Conservation (phyloP, 257 asterid genomes). For the Linderniella brevidens region DNA sequence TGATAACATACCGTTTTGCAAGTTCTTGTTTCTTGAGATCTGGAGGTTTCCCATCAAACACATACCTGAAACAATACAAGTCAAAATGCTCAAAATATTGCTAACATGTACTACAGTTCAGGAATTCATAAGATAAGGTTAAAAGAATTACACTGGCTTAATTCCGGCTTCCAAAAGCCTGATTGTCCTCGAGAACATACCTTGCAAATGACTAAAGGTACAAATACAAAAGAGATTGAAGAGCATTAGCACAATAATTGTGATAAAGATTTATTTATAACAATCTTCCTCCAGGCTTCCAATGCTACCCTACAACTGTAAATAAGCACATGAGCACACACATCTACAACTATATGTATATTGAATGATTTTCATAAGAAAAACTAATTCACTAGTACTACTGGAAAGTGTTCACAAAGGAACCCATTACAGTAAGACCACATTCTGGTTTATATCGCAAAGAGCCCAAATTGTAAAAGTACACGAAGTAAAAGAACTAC, state of each 20-base stretch:
- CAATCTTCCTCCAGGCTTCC: too few species aligned
- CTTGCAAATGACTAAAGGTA: constrained; percentile 70
- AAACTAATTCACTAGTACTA: neutral
- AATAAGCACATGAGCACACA: constrained; percentile 1
- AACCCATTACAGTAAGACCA: too few species aligned
- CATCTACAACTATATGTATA: constrained; percentile 5
- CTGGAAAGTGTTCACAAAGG: too few species aligned
- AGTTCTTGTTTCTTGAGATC: constrained; percentile 92
- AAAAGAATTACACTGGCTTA: constrained; percentile 66
- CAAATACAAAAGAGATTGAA: constrained; percentile 6
- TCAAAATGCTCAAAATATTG: constrained; percentile 6
- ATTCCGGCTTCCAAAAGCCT: constrained; percentile 98
- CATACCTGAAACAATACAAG: constrained; percentile 39
- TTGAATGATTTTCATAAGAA: neutral
- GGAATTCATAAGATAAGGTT: neutral
- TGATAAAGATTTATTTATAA: neutral
- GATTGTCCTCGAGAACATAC: constrained; percentile 87
- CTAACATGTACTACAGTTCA: constrained; percentile 3
- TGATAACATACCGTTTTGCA: constrained; percentile 65
- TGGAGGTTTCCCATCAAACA: constrained; percentile 94
- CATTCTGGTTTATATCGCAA: too few species aligned
- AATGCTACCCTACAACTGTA: constrained; percentile 1
- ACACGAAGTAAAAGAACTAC: too few species aligned
- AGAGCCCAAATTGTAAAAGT: too few species aligned
- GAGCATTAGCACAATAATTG: constrained; percentile 3